Evolutionary conservation across 108 stramenopile species (phyloP).

Genomic region (Parmales sp.): DNA sequence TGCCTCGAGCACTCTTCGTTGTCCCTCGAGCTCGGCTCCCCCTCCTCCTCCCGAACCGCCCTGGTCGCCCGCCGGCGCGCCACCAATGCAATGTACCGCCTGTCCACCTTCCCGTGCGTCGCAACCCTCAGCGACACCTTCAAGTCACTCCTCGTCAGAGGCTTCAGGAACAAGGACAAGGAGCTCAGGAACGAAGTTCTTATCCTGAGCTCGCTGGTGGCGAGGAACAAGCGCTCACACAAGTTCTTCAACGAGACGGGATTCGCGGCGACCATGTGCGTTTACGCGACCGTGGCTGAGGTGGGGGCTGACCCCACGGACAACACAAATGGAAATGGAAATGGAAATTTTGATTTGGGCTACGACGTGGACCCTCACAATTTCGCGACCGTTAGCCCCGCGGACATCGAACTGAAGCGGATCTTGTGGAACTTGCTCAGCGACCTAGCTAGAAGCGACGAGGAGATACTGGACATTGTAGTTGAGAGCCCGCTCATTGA

Average conservation of each 20-base stretch:
- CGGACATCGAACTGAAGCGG: slow-evolving; percentile 32
- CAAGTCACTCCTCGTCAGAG: slow-evolving; percentile 12
- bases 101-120: slow-evolving; percentile 11
- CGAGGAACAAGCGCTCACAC: slow-evolving; percentile 16
- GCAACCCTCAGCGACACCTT: slow-evolving; percentile 12
- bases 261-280: slow-evolving; percentile 20
- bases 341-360: not conserved
- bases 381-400: slow-evolving; percentile 26
- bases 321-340: too few species aligned
- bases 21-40: slow-evolving; percentile 10
- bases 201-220: slow-evolving; percentile 24
- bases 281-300: slow-evolving; percentile 30
- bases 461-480: slow-evolving; percentile 15
- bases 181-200: slow-evolving; percentile 31
- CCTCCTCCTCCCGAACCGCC: slow-evolving; percentile 12
- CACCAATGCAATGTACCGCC: slow-evolving; percentile 23
- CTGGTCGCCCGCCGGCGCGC: slow-evolving; percentile 19
- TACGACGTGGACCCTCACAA: slow-evolving; percentile 28
- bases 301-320: slow-evolving; percentile 14
- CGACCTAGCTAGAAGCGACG: slow-evolving; percentile 21
- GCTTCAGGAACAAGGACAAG: slow-evolving; percentile 29
- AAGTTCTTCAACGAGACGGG: slow-evolving; percentile 15
- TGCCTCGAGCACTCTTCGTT: slow-evolving; percentile 25
- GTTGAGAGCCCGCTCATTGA: slow-evolving; percentile 23
- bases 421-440: slow-evolving; percentile 25